These are phyloP conservation scores for Schrenkiella parvula DNA, from an alignment of 345 rosid genomes.

Conservation along the genomic window DNA sequence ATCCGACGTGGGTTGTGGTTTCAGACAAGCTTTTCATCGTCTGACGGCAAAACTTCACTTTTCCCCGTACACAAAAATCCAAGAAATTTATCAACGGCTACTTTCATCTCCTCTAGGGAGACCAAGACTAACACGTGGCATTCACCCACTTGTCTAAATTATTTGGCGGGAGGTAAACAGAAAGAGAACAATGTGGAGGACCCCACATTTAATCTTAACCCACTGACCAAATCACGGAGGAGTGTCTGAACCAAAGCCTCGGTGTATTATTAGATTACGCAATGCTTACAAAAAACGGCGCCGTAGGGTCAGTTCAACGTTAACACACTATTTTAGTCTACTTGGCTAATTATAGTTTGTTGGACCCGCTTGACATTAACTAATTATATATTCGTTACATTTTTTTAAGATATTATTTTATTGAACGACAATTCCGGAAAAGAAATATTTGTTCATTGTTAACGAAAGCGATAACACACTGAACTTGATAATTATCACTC, in stretches of 20 bases:
- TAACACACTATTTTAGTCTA: conserved; percentile 13
- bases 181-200: conserved; percentile 4
- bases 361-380: not conserved
- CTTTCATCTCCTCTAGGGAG: conserved; percentile 16
- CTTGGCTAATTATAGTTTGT: not conserved
- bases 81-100: conserved; percentile 49
- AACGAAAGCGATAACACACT: not conserved
- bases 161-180: conserved; percentile 42
- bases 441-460: not conserved
- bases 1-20: conserved; percentile 17
- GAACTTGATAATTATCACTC: conserved; percentile 3
- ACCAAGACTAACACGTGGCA: conserved; percentile 48
- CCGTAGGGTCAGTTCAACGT: conserved; percentile 24
- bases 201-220: conserved; percentile 8
- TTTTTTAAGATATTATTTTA: not conserved
- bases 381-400: not conserved
- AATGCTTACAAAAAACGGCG: conserved; percentile 13
- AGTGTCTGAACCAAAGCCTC: not conserved
- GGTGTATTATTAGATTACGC: not conserved
- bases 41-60: conserved; percentile 25
- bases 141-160: not conserved
- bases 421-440: conserved; percentile 1
- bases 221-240: conserved; percentile 22
- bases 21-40: conserved; percentile 11
- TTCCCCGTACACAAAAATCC: conserved; percentile 21